Base-by-base conservation (phyloP, 83 land plant genomes). In the Picea engelmannii region DNA sequence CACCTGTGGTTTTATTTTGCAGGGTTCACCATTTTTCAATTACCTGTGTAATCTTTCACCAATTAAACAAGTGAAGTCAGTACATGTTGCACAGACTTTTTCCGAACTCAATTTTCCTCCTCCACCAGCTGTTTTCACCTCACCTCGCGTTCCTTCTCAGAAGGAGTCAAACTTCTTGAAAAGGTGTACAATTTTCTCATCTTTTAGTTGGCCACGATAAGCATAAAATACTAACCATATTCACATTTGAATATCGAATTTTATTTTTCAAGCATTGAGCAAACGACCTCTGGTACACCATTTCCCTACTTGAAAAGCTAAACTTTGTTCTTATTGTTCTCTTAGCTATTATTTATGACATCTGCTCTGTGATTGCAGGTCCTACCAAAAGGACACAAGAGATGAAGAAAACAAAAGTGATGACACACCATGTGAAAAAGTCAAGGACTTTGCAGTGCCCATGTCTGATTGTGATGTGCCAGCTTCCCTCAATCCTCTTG, bases 11-110 rank as follows among this genome's bases (percentile, higher is more conserved):
- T 79, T 55, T 71, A 17, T 65, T 81, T 59, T 85, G 88, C 86
- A 91, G 94, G 97, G 86, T 23, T 94, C 95, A 47, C 93, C 93
- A 13, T 70, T 93, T 62, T 95, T 86, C 82, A 87, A 83, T 78
- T 93, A 79, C 79, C 65, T 92, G 82, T 86, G 88, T 79, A 88
- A 79, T 31, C 82, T 95, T 52, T 95, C 95, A 70, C 97, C 97
- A 63, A 91, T 95, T 71, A 87, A 88, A 82, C 90, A 84, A 1
- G 80, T 86, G 70, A 93, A 88, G 76, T 81, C 80, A 13, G 76
- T 77, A 66, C 87, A 81, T 73, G 86, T 83, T 71, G 85, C 80
- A 12, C 92, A 88, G 73, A 79, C 87, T 17, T 90, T 83, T 69
- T 62, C 87, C 20, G 86, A 87, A 52, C 58, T 90, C 42, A 88